Evolutionary conservation across 2,329 filamentous ascomycete genomes (phyloP), one percentile per base, ranked within the genome.

Genomic region (Ampelomyces quisqualis): DNA sequence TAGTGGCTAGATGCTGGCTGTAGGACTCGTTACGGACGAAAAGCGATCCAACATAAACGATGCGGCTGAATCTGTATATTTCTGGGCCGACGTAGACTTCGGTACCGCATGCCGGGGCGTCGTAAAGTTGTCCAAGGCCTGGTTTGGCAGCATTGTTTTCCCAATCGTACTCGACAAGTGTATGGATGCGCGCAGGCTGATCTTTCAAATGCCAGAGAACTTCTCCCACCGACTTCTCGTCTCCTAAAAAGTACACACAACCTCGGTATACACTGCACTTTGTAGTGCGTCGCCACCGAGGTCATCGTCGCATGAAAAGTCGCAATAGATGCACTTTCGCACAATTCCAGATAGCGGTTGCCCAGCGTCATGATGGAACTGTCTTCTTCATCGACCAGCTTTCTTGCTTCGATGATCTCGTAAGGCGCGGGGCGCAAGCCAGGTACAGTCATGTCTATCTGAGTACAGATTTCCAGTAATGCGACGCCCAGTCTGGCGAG

Each of bases 401-500:
- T 32, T 29, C 33, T 36, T 13, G 39, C 33, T 21, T 31, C 20
- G 14, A 42, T 32, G 7, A 42, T 28, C 7, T 42, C 32, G 26
- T 37, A 13, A 15, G 32, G 38, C n/a, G 23, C 35, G 20, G 7
- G 17, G 18, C 14, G 7, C 14, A 35, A 17, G 13, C 11, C 15
- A 14, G 31, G 23, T 5, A 2, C 34, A 7, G 22, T 32, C 19
- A 43, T 40, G 15, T 43, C 21, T 17, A 29, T 18, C 22, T 46
- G 18, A 22, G 28, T 7, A 22, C 42, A 38, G n/a, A 49, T 49
- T 15, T 49, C 46, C 7, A 49, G 35, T n/a, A 49, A 33, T 28
- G 46, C 46, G 1, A 49, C 38, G 5, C 46, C 43, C 7, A 49
- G 43, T 29, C 43, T 49, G 4, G 46, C 46, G 2, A 49, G 38